Percentiles rank a stretch among this genome's conserved stretches.
Evolutionary conservation across 371 early-diverging fungal genomes (phyloP).

Genomic region (Coemansia sp.): DNA sequence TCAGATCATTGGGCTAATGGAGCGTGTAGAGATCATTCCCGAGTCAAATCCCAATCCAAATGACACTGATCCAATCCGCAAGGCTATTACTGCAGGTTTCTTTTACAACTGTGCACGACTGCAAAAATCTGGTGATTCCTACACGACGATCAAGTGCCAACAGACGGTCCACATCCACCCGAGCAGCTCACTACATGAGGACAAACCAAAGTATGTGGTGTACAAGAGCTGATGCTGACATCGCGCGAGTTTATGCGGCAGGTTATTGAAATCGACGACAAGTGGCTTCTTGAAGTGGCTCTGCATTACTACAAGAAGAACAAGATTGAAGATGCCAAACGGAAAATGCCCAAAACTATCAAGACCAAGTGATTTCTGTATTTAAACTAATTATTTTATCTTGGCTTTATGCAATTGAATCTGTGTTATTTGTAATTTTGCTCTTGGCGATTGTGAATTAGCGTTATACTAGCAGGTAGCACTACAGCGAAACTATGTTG

Average conservation of each 20-base stretch:
- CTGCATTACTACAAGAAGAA: constrained; percentile 81
- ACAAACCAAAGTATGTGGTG: constrained; percentile 77
- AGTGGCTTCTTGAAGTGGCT: constrained; percentile 92
- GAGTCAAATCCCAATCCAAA: constrained; percentile 35
- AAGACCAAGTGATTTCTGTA: constrained; percentile 1
- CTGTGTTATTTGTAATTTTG: not conserved
- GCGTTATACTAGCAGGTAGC: not conserved
- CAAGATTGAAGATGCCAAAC: constrained; percentile 47
- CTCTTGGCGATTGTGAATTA: not conserved
- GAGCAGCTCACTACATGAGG: constrained; percentile 72
- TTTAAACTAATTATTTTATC: not conserved
- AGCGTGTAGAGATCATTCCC: constrained; percentile 88
- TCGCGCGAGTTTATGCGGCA: constrained; percentile 90
- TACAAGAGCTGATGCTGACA: constrained; percentile 94
- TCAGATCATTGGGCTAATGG: constrained; percentile 88
- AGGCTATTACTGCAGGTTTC: constrained; percentile 91
- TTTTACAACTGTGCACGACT: constrained; percentile 91
- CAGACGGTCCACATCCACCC: constrained; percentile 95
- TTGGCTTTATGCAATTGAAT: constrained; percentile 15
- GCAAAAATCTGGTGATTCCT: constrained; percentile 81
- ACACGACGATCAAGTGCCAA: constrained; percentile 86
- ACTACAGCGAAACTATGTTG: not conserved
- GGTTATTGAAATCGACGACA: constrained; percentile 87
- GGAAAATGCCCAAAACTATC: constrained; percentile 49
- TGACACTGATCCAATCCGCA: constrained; percentile 50